These are phyloP conservation scores for Xylariaceae sp. DNA, from an alignment of 2,329 filamentous ascomycete genomes.

Conservation along the genomic window DNA sequence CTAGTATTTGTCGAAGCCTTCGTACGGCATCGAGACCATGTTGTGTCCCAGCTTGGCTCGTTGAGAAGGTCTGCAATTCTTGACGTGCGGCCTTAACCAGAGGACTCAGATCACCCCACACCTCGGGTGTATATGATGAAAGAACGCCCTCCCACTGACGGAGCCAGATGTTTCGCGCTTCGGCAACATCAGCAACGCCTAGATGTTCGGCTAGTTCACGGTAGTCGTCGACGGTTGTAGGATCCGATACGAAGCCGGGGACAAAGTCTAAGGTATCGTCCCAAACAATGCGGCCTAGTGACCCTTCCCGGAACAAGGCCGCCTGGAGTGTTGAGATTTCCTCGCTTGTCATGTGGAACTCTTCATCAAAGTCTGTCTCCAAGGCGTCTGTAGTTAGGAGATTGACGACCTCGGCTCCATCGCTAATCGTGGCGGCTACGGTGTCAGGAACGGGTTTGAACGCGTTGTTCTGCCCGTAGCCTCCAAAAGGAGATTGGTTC, in stretches of 20 bases:
- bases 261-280: conserved; percentile 46
- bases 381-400: conserved; percentile 23
- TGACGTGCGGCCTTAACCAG: conserved; percentile 50
- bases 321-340: conserved; percentile 20
- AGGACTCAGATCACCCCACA: conserved; percentile 60
- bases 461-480: conserved; percentile 17
- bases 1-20: conserved; percentile 36
- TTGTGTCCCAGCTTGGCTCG: conserved; percentile 18
- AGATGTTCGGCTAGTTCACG: conserved; percentile 29
- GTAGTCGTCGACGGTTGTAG: conserved; percentile 9
- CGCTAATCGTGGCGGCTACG: conserved; percentile 9
- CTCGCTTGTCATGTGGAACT: conserved; percentile 13
- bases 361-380: conserved; percentile 17
- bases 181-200: conserved; percentile 35
- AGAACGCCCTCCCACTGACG: conserved; percentile 53
- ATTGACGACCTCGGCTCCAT: conserved; percentile 27
- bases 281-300: conserved; percentile 31
- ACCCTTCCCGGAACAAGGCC: conserved; percentile 23
- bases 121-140: conserved; percentile 55
- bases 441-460: conserved; percentile 2
- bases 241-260: conserved; percentile 36
- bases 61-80: conserved; percentile 46
- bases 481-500: conserved; percentile 11
- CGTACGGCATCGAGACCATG: conserved; percentile 32
- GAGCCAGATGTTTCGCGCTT: conserved; percentile 43